These are phyloP conservation scores for Aspergillus piperis DNA, from an alignment of 2,329 filamentous ascomycete genomes.

Conservation along the genomic window DNA sequence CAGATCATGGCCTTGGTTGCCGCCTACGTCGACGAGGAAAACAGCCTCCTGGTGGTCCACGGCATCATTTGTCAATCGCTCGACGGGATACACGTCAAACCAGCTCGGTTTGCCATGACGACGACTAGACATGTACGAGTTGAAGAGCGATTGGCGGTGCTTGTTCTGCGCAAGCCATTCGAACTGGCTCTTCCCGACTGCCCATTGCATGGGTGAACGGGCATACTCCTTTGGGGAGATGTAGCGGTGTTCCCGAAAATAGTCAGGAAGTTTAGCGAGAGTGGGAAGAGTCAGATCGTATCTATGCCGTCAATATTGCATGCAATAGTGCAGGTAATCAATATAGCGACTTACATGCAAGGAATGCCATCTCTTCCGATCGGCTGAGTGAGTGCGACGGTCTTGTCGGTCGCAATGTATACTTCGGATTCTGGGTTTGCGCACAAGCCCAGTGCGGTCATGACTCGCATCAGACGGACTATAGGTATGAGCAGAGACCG, in stretches of 20 bases:
- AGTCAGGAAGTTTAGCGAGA: constrained; percentile 33
- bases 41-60: constrained; percentile 28
- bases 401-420: constrained; percentile 32
- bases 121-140: constrained; percentile 38
- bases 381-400: constrained; percentile 27
- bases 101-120: constrained; percentile 32
- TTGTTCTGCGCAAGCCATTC: constrained; percentile 33
- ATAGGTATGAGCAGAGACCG: neutral
- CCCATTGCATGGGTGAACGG: constrained; percentile 34
- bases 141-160: constrained; percentile 32
- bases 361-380: constrained; percentile 33
- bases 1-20: constrained; percentile 44
- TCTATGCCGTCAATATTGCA: constrained; percentile 12
- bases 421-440: constrained; percentile 21
- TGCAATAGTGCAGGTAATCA: neutral
- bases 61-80: constrained; percentile 26
- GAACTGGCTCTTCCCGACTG: constrained; percentile 36
- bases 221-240: constrained; percentile 31
- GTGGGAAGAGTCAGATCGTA: constrained; percentile 37
- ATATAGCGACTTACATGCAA: constrained; percentile 28
- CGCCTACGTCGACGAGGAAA: constrained; percentile 47
- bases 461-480: constrained; percentile 36
- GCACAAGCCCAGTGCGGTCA: constrained; percentile 32
- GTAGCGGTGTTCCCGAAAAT: constrained; percentile 31
- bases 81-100: constrained; percentile 36